phyloP scores from a whole-genome alignment of 371 early-diverging fungal species.

The Mucor indicus region DNA sequence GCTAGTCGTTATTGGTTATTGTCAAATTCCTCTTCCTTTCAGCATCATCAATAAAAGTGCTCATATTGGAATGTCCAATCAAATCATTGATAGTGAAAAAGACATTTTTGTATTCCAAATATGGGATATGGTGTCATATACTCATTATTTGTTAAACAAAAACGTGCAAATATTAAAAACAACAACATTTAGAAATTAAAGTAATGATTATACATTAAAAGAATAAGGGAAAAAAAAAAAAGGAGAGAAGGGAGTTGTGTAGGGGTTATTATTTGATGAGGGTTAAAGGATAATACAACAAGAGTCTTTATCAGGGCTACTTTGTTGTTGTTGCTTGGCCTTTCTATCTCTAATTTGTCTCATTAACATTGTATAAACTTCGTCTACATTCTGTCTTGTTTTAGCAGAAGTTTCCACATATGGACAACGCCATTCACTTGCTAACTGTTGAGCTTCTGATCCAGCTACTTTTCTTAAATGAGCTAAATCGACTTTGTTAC shows the following conservation, averaged over 20 bases:
- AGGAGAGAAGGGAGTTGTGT: not conserved
- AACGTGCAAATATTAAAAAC: too few species aligned
- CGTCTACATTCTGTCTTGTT: conserved; percentile 84
- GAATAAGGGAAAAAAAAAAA: not conserved
- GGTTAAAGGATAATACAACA: conserved; percentile 46
- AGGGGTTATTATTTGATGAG: not conserved
- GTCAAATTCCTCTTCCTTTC: conserved; percentile 1
- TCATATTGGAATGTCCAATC: too few species aligned
- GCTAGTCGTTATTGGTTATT: conserved; percentile 1
- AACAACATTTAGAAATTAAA: too few species aligned
- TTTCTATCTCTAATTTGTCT: conserved; percentile 76
- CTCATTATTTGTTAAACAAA: too few species aligned
- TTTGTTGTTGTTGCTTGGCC: conserved; percentile 47
- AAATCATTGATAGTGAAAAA: too few species aligned
- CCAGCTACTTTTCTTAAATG: conserved; percentile 68
- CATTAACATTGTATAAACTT: conserved; percentile 75
- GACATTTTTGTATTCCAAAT: too few species aligned
- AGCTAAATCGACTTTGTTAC: conserved; percentile 84
- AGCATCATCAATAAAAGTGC: not conserved
- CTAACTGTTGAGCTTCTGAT: conserved; percentile 69
- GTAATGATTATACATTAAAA: too few species aligned
- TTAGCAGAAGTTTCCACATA: conserved; percentile 90
- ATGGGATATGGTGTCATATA: too few species aligned
- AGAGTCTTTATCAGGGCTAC: conserved; percentile 44
- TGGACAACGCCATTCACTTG: conserved; percentile 76